A percentile compares a stretch with the other conserved stretches of the same genome.
phyloP scores from a whole-genome alignment of 2,329 filamentous ascomycete genomes.

The Elsinoe batatas region DNA sequence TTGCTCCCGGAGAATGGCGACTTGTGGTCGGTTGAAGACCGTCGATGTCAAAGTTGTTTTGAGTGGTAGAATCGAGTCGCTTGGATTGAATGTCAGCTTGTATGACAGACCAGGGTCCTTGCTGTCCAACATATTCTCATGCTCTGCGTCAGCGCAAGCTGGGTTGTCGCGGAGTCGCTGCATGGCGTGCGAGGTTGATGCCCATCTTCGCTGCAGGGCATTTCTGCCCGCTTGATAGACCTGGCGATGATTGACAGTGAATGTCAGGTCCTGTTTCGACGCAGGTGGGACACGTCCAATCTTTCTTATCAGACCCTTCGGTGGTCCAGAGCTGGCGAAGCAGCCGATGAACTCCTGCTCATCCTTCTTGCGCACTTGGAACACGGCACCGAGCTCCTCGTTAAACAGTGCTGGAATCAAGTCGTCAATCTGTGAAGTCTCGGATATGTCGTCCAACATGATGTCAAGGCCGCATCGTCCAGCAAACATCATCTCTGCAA shows the following conservation, averaged over 20 bases:
- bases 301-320: slow-evolving; percentile 68
- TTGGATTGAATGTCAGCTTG: slow-evolving; percentile 69
- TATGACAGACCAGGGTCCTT: slow-evolving; percentile 75
- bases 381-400: slow-evolving; percentile 90
- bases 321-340: slow-evolving; percentile 83
- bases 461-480: slow-evolving; percentile 82
- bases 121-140: slow-evolving; percentile 61
- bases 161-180: slow-evolving; percentile 86
- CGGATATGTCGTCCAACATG: slow-evolving; percentile 65
- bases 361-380: slow-evolving; percentile 81
- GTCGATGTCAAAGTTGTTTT: slow-evolving; percentile 51
- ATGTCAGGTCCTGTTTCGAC: slow-evolving; percentile 63
- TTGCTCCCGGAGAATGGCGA: slow-evolving; percentile 90
- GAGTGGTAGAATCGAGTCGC: slow-evolving; percentile 64
- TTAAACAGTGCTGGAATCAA: slow-evolving; percentile 80
- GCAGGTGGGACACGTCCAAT: slow-evolving; percentile 66
- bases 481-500: slow-evolving; percentile 97
- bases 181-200: slow-evolving; percentile 80
- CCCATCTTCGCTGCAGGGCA: slow-evolving; percentile 79
- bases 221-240: slow-evolving; percentile 60
- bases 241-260: slow-evolving; percentile 60
- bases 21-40: slow-evolving; percentile 58
- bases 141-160: slow-evolving; percentile 75
- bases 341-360: slow-evolving; percentile 79
- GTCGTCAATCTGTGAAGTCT: slow-evolving; percentile 45